Evolutionary conservation across 371 early-diverging fungal species (phyloP), one percentile per base, ranked within the genome.

Genomic region (Cokeromyces recurvatus): DNA sequence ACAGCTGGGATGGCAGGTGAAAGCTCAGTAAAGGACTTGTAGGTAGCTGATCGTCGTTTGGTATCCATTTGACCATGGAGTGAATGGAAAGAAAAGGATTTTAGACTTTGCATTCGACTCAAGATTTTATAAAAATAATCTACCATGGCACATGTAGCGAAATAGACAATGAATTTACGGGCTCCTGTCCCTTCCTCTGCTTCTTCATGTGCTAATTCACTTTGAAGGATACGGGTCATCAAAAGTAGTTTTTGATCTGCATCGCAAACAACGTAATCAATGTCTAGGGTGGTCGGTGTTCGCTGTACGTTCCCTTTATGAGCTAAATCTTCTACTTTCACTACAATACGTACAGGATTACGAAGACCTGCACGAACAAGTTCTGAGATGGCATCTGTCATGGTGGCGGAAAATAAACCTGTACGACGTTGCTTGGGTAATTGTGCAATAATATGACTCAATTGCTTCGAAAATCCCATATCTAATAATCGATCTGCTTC

Each of bases 401-500:
- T 89, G 7, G 99, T 99, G 0, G 99, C 99, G 1, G 96, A 97
- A 59, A 98, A 99, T 21, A 99, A 71, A 12, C 98, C 93, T 1
- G 95, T 99, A 37, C 98, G 86, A 16, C 96, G 85, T 66, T 98
- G 95, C 50, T 91, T 92, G 4, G 95, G 96, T 17, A 98, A 57
- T 6, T 78, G 66, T 2, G 77, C 63, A 45, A 97, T 74, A 55
- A 99, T 96, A 24, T 76, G 71, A 16, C 74, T 84, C 19, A 99
- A 53, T 45, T 86, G 78, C 38, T 81, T 74, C 31, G 89, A 82
- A 52, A 97, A 98, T 15, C 97, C 97, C 89, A 97, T 85, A 55
- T 96, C 95, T 58, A 97, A 78, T 32, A 97, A 62, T 44, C 92
- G 77, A 68, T 94, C 94, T 0, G 95, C 95, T 69, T 96, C 95